Conservation (phyloP, 2,329 filamentous ascomycete genomes). For the Pseudocercospora fijiensis region DNA sequence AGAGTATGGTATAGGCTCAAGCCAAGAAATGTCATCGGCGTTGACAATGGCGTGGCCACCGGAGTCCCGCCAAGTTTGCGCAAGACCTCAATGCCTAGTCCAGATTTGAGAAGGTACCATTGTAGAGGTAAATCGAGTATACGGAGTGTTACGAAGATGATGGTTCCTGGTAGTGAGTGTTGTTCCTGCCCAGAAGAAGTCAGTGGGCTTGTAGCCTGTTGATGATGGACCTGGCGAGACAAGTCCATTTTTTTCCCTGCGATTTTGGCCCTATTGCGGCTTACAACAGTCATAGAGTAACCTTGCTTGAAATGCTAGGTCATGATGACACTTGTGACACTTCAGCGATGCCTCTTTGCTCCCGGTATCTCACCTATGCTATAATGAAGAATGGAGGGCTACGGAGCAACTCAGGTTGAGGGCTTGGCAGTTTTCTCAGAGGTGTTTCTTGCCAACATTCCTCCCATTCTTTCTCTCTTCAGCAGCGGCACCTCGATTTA, state of each 20-base stretch:
- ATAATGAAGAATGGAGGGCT: neutral
- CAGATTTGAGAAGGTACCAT: conserved; percentile 25
- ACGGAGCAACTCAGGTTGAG: neutral
- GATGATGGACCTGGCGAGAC: conserved; percentile 4
- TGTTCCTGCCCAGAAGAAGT: conserved; percentile 15
- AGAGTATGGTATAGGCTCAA: conserved; percentile 28
- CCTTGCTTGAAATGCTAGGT: neutral
- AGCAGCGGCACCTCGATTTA: no score
- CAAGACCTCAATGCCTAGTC: conserved; percentile 11
- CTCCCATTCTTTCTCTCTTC: no score
- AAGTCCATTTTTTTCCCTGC: neutral
- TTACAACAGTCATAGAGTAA: neutral
- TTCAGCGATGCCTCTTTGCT: neutral
- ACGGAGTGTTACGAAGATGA: conserved; percentile 22
- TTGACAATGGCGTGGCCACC: neutral
- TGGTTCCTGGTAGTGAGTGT: conserved; percentile 20
- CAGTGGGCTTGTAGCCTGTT: conserved; percentile 8
- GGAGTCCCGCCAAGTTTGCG: conserved; percentile 8
- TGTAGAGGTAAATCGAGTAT: conserved; percentile 27
- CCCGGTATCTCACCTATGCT: no score
- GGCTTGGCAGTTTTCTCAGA: neutral
- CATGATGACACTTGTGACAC: neutral
- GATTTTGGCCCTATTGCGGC: neutral
- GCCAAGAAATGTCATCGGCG: conserved; percentile 11
- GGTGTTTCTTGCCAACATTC: no score